Percentiles rank a stretch among this genome's conserved stretches.
Conservation (phyloP, 305 asterid species). For the Fraxinus floribunda region DNA sequence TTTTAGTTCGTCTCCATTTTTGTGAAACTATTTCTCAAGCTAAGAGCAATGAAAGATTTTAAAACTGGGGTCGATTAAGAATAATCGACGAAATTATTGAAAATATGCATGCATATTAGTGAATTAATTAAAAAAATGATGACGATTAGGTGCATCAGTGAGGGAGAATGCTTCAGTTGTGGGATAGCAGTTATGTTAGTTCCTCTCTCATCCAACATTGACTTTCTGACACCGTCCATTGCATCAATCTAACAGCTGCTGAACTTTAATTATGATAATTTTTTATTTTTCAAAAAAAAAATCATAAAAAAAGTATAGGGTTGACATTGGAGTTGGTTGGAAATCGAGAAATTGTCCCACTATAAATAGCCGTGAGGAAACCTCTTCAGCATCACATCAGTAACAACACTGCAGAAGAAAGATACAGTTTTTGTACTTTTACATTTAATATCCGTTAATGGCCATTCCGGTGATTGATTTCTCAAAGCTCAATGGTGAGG, state of each 20-base stretch:
- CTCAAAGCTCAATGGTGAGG: slow-evolving; percentile 47
- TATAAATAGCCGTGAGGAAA: slow-evolving; percentile 33
- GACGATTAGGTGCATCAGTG: background rate
- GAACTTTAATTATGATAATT: slow-evolving; percentile 2
- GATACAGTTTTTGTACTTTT: background rate
- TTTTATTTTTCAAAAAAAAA: background rate
- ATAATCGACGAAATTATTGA: background rate
- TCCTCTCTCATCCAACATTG: slow-evolving; percentile 9
- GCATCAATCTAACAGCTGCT: slow-evolving; percentile 38
- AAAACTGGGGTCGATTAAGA: background rate
- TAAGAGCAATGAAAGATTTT: background rate
- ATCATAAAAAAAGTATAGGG: slow-evolving; percentile 8
- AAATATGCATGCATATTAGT: background rate
- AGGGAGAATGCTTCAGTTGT: slow-evolving; percentile 32
- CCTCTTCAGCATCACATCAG: slow-evolving; percentile 21
- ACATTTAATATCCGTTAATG: slow-evolving; percentile 15
- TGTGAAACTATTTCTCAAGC: background rate
- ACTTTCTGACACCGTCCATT: slow-evolving; percentile 61
- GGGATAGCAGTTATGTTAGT: slow-evolving; percentile 1
- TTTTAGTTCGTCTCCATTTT: background rate
- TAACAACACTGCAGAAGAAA: background rate
- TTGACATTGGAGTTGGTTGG: slow-evolving; percentile 37
- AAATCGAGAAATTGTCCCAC: slow-evolving; percentile 14
- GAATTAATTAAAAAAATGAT: background rate
- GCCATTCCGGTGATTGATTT: slow-evolving; percentile 49